Base-by-base conservation (phyloP, 2,329 filamentous ascomycete species). In the Boeremia lycopersici region DNA sequence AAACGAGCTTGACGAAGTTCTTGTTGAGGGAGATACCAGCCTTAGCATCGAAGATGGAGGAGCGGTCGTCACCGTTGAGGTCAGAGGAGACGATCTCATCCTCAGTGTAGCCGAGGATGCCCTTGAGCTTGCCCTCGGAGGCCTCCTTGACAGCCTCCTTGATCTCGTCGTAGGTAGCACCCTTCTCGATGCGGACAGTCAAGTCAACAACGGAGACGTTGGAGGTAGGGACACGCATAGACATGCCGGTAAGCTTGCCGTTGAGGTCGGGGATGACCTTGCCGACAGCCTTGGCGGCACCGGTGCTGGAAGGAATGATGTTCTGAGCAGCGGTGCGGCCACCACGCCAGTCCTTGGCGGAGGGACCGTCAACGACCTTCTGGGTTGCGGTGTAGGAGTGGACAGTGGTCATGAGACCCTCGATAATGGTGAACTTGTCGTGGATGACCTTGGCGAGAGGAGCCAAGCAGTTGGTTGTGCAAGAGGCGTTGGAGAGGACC, bases 311-410 rank as follows among this genome's bases (percentile, higher is more conserved):
- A 81, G 95, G 95, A 77, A 99, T 98, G 86, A 98, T 98, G 89
- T 99, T 98, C 86, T 96, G 90, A 76, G 95, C 95, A 82, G 95
- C 95, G 73, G 91, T 93, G 84, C 95, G 95, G 80, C 95, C 95
- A 87, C 95, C 95, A 83, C 93, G 90, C 93, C 93, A 99, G 86
- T 98, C 95, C 90, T 99, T 99, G 80, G 83, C 84, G 66, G 95
- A 98, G 76, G 95, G 95, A 77, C 92, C 95, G 76, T 99, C 95
- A 74, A 98, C 95, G 74, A 93, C 96, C 91, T 97, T 97, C 86
- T 98, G 95, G 79, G 95, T 98, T 75, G 95, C 95, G 73, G 95
- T 98, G 89, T 98, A 98, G 74, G 95, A 97, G 89, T 99, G 95
- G 80, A 98, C 87, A 70, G 95, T 99, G 82, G 95, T 98, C 95